Percentiles rank a stretch among this genome's conserved stretches.
Conservation (phyloP, 2,329 filamentous ascomycete genomes). For the Talaromyces sp. region DNA sequence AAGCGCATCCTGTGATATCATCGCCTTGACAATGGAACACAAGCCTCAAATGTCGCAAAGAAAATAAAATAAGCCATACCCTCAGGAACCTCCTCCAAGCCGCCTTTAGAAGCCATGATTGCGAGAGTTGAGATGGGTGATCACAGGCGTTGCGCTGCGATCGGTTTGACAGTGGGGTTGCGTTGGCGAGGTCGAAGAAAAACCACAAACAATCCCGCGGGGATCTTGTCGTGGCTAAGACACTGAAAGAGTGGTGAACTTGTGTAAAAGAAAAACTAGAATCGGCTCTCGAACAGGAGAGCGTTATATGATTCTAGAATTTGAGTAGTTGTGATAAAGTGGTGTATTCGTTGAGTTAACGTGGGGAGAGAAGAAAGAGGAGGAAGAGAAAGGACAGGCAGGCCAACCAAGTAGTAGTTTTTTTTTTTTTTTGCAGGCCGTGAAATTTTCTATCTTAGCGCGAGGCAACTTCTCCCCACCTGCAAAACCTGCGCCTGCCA, state of each 20-base stretch:
- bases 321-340: conserved; percentile 22
- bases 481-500: background rate
- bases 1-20: conserved; percentile 9
- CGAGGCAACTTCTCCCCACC: conserved; percentile 20
- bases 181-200: conserved; percentile 18
- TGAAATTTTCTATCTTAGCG: conserved; percentile 28
- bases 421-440: conserved; percentile 20
- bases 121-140: conserved; percentile 57
- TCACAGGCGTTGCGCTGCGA: conserved; percentile 77
- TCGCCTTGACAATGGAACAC: background rate
- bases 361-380: conserved; percentile 23
- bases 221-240: conserved; percentile 27
- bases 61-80: conserved; percentile 57
- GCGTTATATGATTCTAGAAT: conserved; percentile 30
- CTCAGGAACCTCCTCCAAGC: conserved; percentile 96
- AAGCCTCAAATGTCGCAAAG: background rate
- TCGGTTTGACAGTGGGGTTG: conserved; percentile 46
- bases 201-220: conserved; percentile 35
- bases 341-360: conserved; percentile 22
- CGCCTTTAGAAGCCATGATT: conserved; percentile 98
- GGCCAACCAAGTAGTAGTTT: conserved; percentile 16
- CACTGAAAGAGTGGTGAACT: conserved; percentile 19
- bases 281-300: conserved; percentile 35
- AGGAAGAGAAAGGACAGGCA: conserved; percentile 18
- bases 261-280: conserved; percentile 28